Percentiles rank a stretch among this genome's conserved stretches.
Evolutionary conservation across 2,329 filamentous ascomycete genomes (phyloP).

Genomic region (Penicillium sp.): DNA sequence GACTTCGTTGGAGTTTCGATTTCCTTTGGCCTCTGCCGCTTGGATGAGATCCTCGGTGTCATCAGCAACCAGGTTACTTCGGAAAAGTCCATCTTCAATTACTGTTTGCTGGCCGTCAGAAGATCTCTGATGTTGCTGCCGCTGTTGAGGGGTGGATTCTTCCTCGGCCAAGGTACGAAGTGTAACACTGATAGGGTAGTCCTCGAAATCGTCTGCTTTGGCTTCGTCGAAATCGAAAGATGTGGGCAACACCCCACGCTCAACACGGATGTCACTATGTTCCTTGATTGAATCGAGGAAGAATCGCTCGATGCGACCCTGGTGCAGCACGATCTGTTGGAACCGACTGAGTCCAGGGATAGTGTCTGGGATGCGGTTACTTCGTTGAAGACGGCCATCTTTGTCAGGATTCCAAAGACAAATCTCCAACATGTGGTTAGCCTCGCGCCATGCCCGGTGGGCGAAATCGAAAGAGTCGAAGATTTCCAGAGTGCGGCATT

Average conservation of each 20-base stretch:
- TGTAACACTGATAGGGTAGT: constrained; percentile 60
- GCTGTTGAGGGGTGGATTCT: constrained; percentile 41
- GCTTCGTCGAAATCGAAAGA: constrained; percentile 53
- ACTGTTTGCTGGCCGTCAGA: constrained; percentile 26
- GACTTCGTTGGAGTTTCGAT: background rate
- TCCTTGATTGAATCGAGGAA: constrained; percentile 61
- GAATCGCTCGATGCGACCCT: constrained; percentile 67
- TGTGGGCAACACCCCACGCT: constrained; percentile 59
- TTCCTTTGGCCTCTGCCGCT: background rate
- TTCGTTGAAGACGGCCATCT: constrained; percentile 55
- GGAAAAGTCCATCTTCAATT: constrained; percentile 55
- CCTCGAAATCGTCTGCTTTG: constrained; percentile 45
- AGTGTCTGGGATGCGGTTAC: constrained; percentile 62
- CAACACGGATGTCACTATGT: constrained; percentile 54
- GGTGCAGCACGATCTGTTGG: constrained; percentile 64
- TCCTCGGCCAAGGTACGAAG: constrained; percentile 58
- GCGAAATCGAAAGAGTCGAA: constrained; percentile 69
- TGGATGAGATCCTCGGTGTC: constrained; percentile 55
- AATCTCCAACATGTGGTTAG: constrained; percentile 27
- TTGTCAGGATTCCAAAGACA: constrained; percentile 43
- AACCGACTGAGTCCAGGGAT: constrained; percentile 61
- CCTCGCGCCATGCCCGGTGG: constrained; percentile 53
- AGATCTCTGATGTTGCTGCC: constrained; percentile 27
- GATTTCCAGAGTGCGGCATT: constrained; percentile 68
- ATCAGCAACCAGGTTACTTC: constrained; percentile 57